Conservation (phyloP, 176 grass and related monocot genomes). For the Elaeis guineensis region DNA sequence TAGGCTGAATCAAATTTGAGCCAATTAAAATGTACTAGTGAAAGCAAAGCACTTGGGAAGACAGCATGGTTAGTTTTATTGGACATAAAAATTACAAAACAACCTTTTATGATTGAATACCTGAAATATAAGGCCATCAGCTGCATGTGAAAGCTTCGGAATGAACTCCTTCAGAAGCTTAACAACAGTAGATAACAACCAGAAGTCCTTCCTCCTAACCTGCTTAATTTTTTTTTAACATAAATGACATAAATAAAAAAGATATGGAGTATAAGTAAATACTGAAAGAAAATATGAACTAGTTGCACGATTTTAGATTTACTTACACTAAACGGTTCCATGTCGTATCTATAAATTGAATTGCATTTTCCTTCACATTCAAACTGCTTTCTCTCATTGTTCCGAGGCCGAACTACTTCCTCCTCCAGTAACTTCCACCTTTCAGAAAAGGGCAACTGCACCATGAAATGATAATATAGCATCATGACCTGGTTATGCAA, state of each 20-base stretch:
- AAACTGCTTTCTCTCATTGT: conserved; percentile 64
- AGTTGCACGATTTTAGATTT: not conserved
- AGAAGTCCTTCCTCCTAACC: conserved; percentile 97
- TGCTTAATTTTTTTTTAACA: conserved; percentile 21
- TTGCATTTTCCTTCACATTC: conserved; percentile 71
- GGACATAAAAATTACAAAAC: too few species aligned
- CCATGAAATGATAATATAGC: conserved; percentile 6
- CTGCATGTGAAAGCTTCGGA: conserved; percentile 84
- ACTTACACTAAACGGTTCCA: conserved; percentile 89
- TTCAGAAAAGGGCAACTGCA: conserved; percentile 88
- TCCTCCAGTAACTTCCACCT: conserved; percentile 96
- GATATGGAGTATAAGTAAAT: not conserved
- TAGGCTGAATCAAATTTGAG: too few species aligned
- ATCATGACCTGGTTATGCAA: too few species aligned
- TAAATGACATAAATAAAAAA: not conserved
- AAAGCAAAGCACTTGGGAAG: too few species aligned
- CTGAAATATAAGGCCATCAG: conserved; percentile 99
- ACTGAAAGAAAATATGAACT: conserved; percentile 14
- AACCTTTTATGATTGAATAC: conserved; percentile 22
- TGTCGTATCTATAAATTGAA: conserved; percentile 86
- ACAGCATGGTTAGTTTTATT: too few species aligned
- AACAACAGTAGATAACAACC: conserved; percentile 77
- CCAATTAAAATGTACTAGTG: too few species aligned
- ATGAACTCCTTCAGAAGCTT: conserved; percentile 81
- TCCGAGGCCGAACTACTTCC: conserved; percentile 72